These are phyloP conservation scores for Tephrocybe rancida DNA, from an alignment of 768 basidiomycete genomes.

Conservation along the genomic window DNA sequence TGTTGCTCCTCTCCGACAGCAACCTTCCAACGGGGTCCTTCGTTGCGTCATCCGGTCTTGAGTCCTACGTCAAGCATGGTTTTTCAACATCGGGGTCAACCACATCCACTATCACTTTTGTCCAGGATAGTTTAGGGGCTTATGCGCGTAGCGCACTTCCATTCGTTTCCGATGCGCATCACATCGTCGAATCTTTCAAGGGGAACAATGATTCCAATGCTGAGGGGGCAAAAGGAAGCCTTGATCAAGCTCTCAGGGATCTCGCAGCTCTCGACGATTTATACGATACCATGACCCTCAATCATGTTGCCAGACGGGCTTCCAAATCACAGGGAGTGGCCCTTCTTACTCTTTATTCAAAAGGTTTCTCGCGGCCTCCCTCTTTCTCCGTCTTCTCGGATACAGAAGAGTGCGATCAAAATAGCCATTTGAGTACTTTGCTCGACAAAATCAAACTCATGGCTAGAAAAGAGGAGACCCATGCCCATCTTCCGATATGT, in stretches of 20 bases:
- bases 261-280: conserved; percentile 68
- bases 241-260: conserved; percentile 34
- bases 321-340: conserved; percentile 93
- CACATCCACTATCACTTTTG: conserved; percentile 53
- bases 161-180: conserved; percentile 78
- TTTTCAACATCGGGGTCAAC: conserved; percentile 43
- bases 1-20: conserved; percentile 84
- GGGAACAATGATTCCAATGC: background rate
- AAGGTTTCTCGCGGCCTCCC: conserved; percentile 70
- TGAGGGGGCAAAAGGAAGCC: conserved; percentile 15
- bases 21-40: conserved; percentile 98
- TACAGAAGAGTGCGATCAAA: conserved; percentile 23
- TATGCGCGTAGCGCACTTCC: conserved; percentile 79
- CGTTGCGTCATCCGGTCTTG: conserved; percentile 91
- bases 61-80: conserved; percentile 88
- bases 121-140: conserved; percentile 72
- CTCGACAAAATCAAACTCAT: conserved; percentile 71
- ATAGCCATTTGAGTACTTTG: conserved; percentile 36
- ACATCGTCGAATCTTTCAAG: conserved; percentile 31
- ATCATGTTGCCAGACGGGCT: conserved; percentile 85
- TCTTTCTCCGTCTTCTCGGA: conserved; percentile 27
- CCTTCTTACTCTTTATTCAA: conserved; percentile 84
- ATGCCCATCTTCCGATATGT: conserved; percentile 87
- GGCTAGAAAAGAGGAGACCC: conserved; percentile 63
- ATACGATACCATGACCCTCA: conserved; percentile 87